Conservation (phyloP, 2,329 filamentous ascomycete genomes). For the Akanthomyces lecanii region DNA sequence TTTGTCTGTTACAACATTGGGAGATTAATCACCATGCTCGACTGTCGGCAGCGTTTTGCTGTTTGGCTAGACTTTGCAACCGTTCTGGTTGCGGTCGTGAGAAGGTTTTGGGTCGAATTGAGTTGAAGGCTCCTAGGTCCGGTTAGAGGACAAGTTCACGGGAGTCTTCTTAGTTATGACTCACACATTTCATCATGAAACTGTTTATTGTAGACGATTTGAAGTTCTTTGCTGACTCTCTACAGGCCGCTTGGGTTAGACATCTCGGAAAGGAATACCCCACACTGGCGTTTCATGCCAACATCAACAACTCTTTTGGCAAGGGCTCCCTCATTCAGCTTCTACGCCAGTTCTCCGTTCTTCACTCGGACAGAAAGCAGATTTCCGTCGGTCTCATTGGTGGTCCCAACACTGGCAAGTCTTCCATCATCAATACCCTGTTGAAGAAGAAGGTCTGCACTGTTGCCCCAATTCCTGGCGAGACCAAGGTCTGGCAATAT, state of each 20-base stretch:
- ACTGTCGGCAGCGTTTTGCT: slow-evolving; percentile 32
- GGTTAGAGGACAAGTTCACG: slow-evolving; percentile 55
- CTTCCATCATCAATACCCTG: slow-evolving; percentile 93
- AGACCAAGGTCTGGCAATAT: slow-evolving; percentile 98
- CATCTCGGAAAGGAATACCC: slow-evolving; percentile 85
- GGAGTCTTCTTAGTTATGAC: slow-evolving; percentile 94
- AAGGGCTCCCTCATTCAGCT: slow-evolving; percentile 92
- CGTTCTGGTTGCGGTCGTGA: slow-evolving; percentile 86
- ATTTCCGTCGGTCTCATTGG: slow-evolving; percentile 84
- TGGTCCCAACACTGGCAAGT: slow-evolving; percentile 87
- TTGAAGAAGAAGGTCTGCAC: slow-evolving; percentile 91
- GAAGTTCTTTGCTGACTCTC: slow-evolving; percentile 25
- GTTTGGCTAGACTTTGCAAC: slow-evolving; percentile 61
- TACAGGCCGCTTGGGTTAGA: slow-evolving; percentile 87
- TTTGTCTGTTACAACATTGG: slow-evolving; percentile 98
- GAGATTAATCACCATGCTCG: slow-evolving; percentile 66
- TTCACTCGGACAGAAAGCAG: slow-evolving; percentile 89
- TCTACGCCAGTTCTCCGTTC: slow-evolving; percentile 83
- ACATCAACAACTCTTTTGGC: slow-evolving; percentile 92
- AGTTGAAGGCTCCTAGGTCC: slow-evolving; percentile 82
- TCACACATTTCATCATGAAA: slow-evolving; percentile 58
- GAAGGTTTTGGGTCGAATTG: slow-evolving; percentile 79
- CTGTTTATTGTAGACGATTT: slow-evolving; percentile 17
- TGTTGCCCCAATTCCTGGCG: slow-evolving; percentile 89
- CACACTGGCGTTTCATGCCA: slow-evolving; percentile 90